Evolutionary conservation across 164 flowering plant genomes (phyloP), one percentile per base, ranked within the genome.

Genomic region (Nymphaea thermarum): DNA sequence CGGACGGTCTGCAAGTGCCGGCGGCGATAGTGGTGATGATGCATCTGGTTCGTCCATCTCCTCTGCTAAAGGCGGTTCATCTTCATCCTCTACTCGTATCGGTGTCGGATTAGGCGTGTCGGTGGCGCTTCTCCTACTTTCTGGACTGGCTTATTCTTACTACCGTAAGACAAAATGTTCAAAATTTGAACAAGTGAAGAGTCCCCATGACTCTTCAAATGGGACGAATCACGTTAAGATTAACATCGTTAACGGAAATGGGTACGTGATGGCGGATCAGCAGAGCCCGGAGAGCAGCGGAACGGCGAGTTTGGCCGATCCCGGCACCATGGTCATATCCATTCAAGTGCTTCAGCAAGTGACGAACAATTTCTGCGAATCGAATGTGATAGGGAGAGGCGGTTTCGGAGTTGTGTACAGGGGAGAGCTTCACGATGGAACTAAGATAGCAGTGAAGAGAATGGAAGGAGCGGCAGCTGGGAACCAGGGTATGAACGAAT

Each of bases 321-420:
- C 77, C 43, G 85, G 85, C 3, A 82, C 76, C 69, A 74, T 80
- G 68, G 68, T 66, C 4, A 74, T 83, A 63, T 70, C 85, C 4
- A 80, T 84, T 43, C 77, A 82, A 36, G 76, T 81, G 8, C 81
- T 84, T 69, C 79, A 80, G 36, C 74, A 77, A 60, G 87, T 78
- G 4, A 84, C 87, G 0, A 62, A 79, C 44, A 76, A 84, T 68
- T 84, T 84, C 62, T 73, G 76, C 43, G 80, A 78, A 14, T 72
- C 71, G 1, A 76, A 84, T 53, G 65, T 82, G 36, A 65, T 82
- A 44, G 87, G 87, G 4, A 82, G 68, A 51, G 87, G 87, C 61
- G 87, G 87, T 44, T 84, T 84, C 65, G 87, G 87, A 12, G 70
- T 82, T 17, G 87, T 82, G 12, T 84, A 84, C 64, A 84, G 74